Conservation (phyloP, 2,329 filamentous ascomycete genomes). For the Fusarium sp. region DNA sequence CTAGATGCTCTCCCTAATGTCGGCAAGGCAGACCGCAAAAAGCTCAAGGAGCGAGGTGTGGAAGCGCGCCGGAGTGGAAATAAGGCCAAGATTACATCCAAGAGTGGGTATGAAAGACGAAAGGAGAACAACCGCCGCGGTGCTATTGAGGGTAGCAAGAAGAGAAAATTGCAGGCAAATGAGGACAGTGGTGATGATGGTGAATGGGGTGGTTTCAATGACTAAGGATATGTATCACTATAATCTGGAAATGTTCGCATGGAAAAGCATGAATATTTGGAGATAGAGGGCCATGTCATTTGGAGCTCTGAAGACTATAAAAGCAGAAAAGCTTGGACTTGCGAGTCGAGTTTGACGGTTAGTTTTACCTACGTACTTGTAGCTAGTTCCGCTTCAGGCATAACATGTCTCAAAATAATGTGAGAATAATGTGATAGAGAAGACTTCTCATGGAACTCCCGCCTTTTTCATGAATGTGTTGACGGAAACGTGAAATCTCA, state of each 20-base stretch:
- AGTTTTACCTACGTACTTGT: not conserved
- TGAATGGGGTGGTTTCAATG: slow-evolving; percentile 59
- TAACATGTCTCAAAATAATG: not conserved
- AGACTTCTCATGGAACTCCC: not conserved
- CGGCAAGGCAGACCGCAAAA: slow-evolving; percentile 83
- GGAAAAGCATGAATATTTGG: not conserved
- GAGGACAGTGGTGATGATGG: slow-evolving; percentile 40
- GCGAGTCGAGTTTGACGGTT: not conserved
- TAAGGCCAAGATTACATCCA: slow-evolving; percentile 77
- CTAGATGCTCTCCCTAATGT: slow-evolving; percentile 86
- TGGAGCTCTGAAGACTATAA: not conserved
- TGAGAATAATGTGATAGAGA: not conserved
- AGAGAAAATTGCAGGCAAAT: slow-evolving; percentile 53
- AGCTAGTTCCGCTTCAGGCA: not conserved
- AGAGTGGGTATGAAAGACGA: slow-evolving; percentile 77
- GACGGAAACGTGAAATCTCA: not conserved
- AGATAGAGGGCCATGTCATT: not conserved
- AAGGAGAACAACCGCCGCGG: slow-evolving; percentile 72
- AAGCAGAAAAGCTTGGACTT: not conserved
- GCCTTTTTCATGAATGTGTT: slow-evolving; percentile 14
- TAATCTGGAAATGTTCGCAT: not conserved
- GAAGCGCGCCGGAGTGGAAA: slow-evolving; percentile 66
- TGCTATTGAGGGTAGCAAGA: slow-evolving; percentile 69
- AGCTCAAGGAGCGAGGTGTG: slow-evolving; percentile 82
- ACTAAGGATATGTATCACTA: slow-evolving; percentile 10